Percentiles rank a stretch among this genome's conserved stretches.
phyloP scores from a whole-genome alignment of 257 asterid species.

The Rhazya stricta region DNA sequence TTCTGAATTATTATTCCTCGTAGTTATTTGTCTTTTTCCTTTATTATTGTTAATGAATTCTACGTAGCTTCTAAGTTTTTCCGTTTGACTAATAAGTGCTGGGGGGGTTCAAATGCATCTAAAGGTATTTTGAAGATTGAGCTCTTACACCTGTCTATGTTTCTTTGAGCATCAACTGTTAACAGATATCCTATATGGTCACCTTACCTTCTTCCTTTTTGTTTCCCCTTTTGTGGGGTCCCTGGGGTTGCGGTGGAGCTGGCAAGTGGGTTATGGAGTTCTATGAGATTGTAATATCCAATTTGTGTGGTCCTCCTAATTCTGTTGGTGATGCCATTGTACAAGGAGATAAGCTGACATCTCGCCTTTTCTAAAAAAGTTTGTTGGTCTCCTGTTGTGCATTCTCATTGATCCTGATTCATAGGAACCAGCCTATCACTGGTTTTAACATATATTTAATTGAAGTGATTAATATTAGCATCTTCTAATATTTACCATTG shows the following conservation, averaged over 20 bases:
- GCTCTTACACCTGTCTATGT: neutral
- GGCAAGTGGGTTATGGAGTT: neutral
- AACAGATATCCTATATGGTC: neutral
- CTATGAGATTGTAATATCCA: neutral
- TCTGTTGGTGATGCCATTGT: neutral
- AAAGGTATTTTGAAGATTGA: neutral
- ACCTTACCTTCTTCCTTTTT: neutral
- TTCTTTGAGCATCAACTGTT: neutral
- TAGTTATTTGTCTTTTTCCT: neutral
- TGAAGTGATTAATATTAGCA: neutral
- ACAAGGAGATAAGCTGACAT: neutral
- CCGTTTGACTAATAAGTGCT: neutral
- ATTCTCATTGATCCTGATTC: neutral
- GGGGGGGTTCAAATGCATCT: neutral
- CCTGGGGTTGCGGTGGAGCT: neutral
- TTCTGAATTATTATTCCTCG: neutral
- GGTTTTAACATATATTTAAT: neutral
- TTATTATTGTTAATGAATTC: neutral
- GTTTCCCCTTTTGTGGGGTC: neutral
- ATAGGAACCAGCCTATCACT: neutral
- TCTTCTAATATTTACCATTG: neutral
- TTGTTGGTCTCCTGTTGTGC: neutral
- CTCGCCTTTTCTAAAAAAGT: neutral
- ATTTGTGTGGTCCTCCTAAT: neutral
- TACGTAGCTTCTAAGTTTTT: neutral